Evolutionary conservation across 2,329 filamentous ascomycete species (phyloP).

Genomic region (Macrophomina tecta): DNA sequence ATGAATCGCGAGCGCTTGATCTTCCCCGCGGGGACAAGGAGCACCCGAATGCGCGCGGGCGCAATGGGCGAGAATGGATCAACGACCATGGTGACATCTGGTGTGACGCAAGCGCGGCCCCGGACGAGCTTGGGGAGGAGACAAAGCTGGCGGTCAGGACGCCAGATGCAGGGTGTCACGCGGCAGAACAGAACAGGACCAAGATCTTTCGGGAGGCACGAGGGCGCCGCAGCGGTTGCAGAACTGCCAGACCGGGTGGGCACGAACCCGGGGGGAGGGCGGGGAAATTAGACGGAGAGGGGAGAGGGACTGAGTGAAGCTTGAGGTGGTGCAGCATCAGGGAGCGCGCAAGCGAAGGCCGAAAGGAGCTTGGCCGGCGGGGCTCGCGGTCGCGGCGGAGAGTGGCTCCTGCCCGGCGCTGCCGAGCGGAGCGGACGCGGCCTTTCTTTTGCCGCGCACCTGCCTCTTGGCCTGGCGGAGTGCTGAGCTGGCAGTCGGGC

Average conservation of each 20-base stretch:
- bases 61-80: conserved; percentile 90
- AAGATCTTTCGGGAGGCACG: not conserved
- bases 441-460: conserved; percentile 14
- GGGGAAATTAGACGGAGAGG: not conserved
- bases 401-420: not conserved
- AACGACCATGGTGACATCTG: conserved; percentile 75
- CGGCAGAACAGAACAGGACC: conserved; percentile 19
- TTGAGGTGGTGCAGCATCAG: conserved; percentile 23
- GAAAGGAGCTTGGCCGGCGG: conserved; percentile 21
- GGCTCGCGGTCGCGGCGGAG: not conserved
- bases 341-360: conserved; percentile 15
- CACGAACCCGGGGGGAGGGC: no score
- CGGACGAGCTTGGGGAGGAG: not conserved
- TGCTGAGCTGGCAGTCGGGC: not conserved
- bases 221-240: not conserved
- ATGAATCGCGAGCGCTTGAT: conserved; percentile 83
- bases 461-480: not conserved
- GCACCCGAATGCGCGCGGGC: conserved; percentile 86
- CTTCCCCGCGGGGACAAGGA: conserved; percentile 84
- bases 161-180: conserved; percentile 32
- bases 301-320: not conserved
- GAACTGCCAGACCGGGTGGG: not conserved
- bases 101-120: conserved; percentile 13
- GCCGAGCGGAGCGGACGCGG: not conserved
- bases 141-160: conserved; percentile 22